Evolutionary conservation across 768 basidiomycete species (phyloP), one percentile per base, ranked within the genome.

Genomic region (Suillus plorans): DNA sequence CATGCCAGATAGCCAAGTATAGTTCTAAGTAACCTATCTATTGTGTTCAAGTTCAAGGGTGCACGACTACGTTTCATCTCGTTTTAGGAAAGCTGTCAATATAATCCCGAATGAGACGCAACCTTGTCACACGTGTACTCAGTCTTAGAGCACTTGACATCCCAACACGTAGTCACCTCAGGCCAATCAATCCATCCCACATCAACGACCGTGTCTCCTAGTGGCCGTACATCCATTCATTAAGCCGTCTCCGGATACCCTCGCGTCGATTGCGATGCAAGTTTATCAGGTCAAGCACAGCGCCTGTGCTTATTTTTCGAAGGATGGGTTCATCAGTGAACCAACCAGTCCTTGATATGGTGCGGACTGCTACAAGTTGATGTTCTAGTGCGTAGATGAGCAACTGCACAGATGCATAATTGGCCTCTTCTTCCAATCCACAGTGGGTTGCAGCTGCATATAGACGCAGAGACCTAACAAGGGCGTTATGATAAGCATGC

Each of bases 161-260:
- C 76, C 88, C 88, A 89, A 69, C 87, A 89, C 2, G 82, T 80
- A 66, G 77, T 76, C n/a, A 88, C 85, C 67, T 86, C 84, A 0
- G 80, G 74, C 87, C 88, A 89, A 42, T 82, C 80, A 18, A 70
- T 69, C 59, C 89, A 72, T 2, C 87, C 87, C 12, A 64, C 60
- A 10, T 81, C 76, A 65, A 81, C 52, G 44, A 89, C 77, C 7
- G 85, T 85, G 69, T 89, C 88, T 5, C 87, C 88, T 18, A 83
- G 74, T 4, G 88, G 86, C 12, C 86, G 80, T 12, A 69, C 66
- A 66, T 89, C 88, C 76, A 89, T 83, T 84, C 80, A 67, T 86
- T 79, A 5, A 89, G 78, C 37, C 82, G 80, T 65, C 73, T 73
- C 42, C 80, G 80, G 56, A 88, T 74, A 14, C 72, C 74, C 64